Percentiles rank a stretch among this genome's conserved stretches.
Conservation (phyloP, 2,329 filamentous ascomycete species). For the Lecanosticta acicola region DNA sequence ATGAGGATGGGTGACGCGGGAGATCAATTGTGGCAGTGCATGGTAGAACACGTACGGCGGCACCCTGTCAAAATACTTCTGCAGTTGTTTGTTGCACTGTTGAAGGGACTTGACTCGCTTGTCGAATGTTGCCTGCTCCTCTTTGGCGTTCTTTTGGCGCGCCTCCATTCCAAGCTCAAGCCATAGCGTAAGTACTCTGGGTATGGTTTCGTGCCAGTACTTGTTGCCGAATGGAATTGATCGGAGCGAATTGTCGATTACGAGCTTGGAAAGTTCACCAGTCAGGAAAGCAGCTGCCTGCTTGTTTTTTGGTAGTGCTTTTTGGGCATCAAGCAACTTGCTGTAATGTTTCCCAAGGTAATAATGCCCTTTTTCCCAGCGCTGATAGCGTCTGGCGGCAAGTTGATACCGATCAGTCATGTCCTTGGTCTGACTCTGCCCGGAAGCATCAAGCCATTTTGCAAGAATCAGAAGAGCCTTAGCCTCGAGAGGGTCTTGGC, state of each 20-base stretch:
- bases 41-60: constrained; percentile 76
- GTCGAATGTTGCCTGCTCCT: constrained; percentile 43
- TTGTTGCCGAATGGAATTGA: constrained; percentile 86
- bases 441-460: constrained; percentile 94
- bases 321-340: constrained; percentile 87
- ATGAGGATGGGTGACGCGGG: constrained; percentile 88
- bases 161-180: constrained; percentile 75
- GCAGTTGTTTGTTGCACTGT: constrained; percentile 66
- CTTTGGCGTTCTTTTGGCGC: constrained; percentile 38
- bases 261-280: constrained; percentile 78
- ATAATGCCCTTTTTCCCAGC: constrained; percentile 97
- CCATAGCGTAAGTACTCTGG: constrained; percentile 88
- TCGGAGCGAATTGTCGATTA: constrained; percentile 88
- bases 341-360: constrained; percentile 97
- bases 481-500: constrained; percentile 60
- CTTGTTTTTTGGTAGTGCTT: constrained; percentile 66
- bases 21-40: constrained; percentile 85
- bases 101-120: constrained; percentile 61
- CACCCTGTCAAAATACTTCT: constrained; percentile 68
- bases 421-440: constrained; percentile 78
- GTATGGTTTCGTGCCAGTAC: constrained; percentile 91
- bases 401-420: constrained; percentile 77
- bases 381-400: constrained; percentile 61
- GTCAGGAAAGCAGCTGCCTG: constrained; percentile 56
- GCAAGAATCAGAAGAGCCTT: constrained; percentile 82